Evolutionary conservation across 345 rosid genomes (phyloP).

Genomic region (Carallia brachiata): DNA sequence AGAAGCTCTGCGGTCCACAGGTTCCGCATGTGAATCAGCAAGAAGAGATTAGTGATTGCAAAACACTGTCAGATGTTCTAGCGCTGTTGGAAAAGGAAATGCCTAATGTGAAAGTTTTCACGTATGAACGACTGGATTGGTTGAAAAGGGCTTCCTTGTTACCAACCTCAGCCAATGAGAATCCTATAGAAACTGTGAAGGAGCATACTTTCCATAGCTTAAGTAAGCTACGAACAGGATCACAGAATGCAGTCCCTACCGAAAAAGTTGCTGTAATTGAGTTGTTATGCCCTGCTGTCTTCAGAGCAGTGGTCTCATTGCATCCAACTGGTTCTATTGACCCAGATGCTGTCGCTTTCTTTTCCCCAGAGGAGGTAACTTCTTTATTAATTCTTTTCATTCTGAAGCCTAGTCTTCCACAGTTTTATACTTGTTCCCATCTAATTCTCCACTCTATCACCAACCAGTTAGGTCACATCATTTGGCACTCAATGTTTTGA

Average conservation of each 20-base stretch:
- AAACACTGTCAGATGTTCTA: slow-evolving; percentile 64
- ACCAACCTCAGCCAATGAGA: slow-evolving; percentile 60
- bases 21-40: slow-evolving; percentile 26
- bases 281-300: slow-evolving; percentile 61
- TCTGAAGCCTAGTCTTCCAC: background rate
- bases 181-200: slow-evolving; percentile 49
- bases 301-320: slow-evolving; percentile 78
- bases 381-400: background rate
- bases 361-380: slow-evolving; percentile 93
- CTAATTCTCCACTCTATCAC: background rate
- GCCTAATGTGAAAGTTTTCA: slow-evolving; percentile 56
- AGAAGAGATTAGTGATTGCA: slow-evolving; percentile 49
- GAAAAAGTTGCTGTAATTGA: slow-evolving; percentile 76
- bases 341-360: slow-evolving; percentile 93
- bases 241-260: slow-evolving; percentile 35
- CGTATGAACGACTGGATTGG: slow-evolving; percentile 81
- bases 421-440: background rate
- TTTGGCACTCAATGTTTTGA: background rate
- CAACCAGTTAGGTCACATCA: background rate
- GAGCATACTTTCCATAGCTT: slow-evolving; percentile 53
- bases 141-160: slow-evolving; percentile 71
- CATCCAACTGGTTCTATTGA: slow-evolving; percentile 90
- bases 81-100: slow-evolving; percentile 52
- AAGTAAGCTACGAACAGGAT: slow-evolving; percentile 53
- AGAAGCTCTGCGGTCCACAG: slow-evolving; percentile 47